Base-by-base conservation (phyloP, 257 asterid species). In the Rhazya stricta region DNA sequence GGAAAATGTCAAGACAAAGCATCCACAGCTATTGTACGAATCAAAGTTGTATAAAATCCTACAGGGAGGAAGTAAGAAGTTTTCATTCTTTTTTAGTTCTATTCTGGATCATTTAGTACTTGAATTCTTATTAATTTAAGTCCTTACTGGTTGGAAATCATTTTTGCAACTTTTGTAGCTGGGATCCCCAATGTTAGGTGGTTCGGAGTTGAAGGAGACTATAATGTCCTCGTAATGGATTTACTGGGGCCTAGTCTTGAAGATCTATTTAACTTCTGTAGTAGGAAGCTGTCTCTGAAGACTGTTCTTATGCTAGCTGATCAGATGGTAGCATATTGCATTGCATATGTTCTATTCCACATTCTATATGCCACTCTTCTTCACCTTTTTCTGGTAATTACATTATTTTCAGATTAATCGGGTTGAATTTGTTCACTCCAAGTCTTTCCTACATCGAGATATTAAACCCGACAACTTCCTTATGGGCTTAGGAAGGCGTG, bases 131-230 rank as follows among this genome's bases (percentile, higher is more conserved):
- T 84, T 53, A 41, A 46, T 34, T 48, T 74, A 23, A 54, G 50
- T 70, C 53, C 81, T 77, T 23, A 53, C 43, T 43, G 5, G 36
- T 81, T 75, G 76, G 62, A 58, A 67, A 41, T 60, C n/a, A n/a
- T 39, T 66, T 61, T 76, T 70, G 32, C 58, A 66, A 77, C 54
- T 69, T 82, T 79, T 45, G 60, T 71, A 93, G 98, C 92, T 81
- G 98, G 97, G 62, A 87, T 93, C 79, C 96, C 98, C 50, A 83
- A 79, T 76, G 81, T 89, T 67, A 87, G 85, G 84, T 93, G 98
- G 97, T 93, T 86, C 78, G 98, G 98, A 56, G 97, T 89, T 43
- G 98, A 91, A 77, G 97, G 98, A 75, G 98, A 91, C 84, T 93
- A 91, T 78, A 91, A 91, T 86, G 96, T 88, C 76, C 94, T 93